Conservation (phyloP, 2,329 filamentous ascomycete species). For the Teratosphaeria viscida region DNA sequence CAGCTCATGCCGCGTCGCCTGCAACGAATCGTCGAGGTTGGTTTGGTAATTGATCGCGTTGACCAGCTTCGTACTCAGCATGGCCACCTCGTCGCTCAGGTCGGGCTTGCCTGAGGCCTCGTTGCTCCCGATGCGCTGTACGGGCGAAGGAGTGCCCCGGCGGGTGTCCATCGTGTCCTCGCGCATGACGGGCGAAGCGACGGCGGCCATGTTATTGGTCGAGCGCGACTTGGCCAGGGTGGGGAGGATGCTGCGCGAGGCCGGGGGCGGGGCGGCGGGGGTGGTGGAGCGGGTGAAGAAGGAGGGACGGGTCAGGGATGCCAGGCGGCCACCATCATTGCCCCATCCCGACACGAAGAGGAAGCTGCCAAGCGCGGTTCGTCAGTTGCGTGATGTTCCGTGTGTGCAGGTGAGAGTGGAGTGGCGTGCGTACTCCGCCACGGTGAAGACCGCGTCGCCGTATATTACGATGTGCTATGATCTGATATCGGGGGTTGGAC, state of each 20-base stretch:
- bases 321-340: slow-evolving; percentile 4
- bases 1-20: slow-evolving; percentile 71
- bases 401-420: not conserved
- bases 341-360: slow-evolving; percentile 6
- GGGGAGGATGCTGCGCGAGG: not conserved
- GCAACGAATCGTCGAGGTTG: slow-evolving; percentile 76
- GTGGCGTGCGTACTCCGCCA: not conserved
- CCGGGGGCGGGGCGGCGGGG: slow-evolving; percentile 1
- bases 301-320: slow-evolving; percentile 1
- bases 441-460: not conserved
- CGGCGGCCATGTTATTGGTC: slow-evolving; percentile 7
- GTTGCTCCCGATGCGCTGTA: slow-evolving; percentile 14
- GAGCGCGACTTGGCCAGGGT: not conserved
- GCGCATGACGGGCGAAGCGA: slow-evolving; percentile 4
- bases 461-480: not conserved
- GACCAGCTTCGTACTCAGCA: slow-evolving; percentile 88
- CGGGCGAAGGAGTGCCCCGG: slow-evolving; percentile 25
- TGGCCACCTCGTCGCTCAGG: slow-evolving; percentile 67
- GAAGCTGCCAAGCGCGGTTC: slow-evolving; percentile 2
- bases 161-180: slow-evolving; percentile 32
- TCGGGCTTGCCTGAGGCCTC: slow-evolving; percentile 42
- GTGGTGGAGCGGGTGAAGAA: slow-evolving; percentile 5
- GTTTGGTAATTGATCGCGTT: slow-evolving; percentile 97
- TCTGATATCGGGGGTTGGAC: not conserved
- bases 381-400: not conserved